These are phyloP conservation scores for Roridomyces roridus DNA, from an alignment of 768 basidiomycete species.

Conservation along the genomic window DNA sequence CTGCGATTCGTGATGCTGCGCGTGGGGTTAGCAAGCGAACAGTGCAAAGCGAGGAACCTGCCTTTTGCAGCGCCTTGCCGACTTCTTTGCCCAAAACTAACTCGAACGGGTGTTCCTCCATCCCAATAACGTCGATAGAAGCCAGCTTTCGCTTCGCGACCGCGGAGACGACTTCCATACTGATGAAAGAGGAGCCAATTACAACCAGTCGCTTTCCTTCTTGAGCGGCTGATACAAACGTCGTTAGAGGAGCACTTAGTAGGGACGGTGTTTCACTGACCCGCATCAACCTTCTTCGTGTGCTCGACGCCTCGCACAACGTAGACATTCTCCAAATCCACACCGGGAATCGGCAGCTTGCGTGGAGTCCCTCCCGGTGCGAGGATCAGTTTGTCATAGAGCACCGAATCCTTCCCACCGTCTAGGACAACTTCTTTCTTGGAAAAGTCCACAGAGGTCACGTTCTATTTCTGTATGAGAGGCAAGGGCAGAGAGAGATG, in stretches of 20 bases:
- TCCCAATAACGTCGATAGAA: slow-evolving; percentile 84
- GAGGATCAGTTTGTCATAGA: slow-evolving; percentile 81
- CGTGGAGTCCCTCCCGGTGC: slow-evolving; percentile 79
- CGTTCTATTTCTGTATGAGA: too few species aligned
- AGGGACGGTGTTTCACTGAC: slow-evolving; percentile 40
- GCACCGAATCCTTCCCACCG: slow-evolving; percentile 59
- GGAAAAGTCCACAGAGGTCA: slow-evolving; percentile 69
- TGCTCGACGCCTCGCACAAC: slow-evolving; percentile 76
- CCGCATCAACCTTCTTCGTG: slow-evolving; percentile 72
- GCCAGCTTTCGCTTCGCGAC: slow-evolving; percentile 76
- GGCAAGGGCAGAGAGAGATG: too few species aligned
- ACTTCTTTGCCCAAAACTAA: slow-evolving; percentile 81
- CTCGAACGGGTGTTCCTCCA: slow-evolving; percentile 84
- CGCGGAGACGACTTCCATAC: slow-evolving; percentile 90
- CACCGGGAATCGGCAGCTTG: slow-evolving; percentile 78
- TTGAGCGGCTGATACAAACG: slow-evolving; percentile 52
- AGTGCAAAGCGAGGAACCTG: slow-evolving; percentile 30
- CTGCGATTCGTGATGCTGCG: slow-evolving; percentile 78
- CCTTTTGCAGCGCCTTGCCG: slow-evolving; percentile 80
- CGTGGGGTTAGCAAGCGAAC: not conserved
- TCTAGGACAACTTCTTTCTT: slow-evolving; percentile 70
- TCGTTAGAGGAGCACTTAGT: not conserved
- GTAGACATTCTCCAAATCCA: slow-evolving; percentile 75
- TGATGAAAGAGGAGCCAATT: slow-evolving; percentile 90
- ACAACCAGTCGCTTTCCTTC: slow-evolving; percentile 81